Base-by-base conservation (phyloP, 2,329 filamentous ascomycete species). In the Monilinia vaccinii-corymbosi region DNA sequence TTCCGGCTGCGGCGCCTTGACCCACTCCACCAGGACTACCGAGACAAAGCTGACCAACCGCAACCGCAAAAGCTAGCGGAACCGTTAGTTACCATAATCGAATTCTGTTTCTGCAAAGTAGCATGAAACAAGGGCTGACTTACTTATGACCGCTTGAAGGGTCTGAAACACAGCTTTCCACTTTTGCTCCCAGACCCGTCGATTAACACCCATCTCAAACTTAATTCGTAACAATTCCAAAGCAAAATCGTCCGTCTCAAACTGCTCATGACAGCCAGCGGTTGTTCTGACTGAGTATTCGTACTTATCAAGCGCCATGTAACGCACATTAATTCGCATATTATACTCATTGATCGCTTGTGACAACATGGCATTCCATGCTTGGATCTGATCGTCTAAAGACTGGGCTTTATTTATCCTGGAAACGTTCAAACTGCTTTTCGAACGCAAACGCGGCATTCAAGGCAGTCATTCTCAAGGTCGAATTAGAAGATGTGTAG, bases 331-430 rank as follows among this genome's bases (percentile, higher is more conserved):
- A 7, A 53, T 32, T 16, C 50, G 36, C 50, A 53, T 53, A 13
- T 42, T 53, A 32, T 53, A 53, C 7, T 53, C 50, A 44, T 42
- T 53, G 25, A 53, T 53, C 2, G 50, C 50, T 53, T 53, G 50
- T 7, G 50, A 42, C 7, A 53, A 44, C 50, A 53, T 53, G 11
- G 28, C 11, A 25, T 53, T 53, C 50, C 50, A 53, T 42, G 50
- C 25, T 44, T 53, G 50, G 14, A 53, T 53, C 11, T 53, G 50
- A 44, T 1, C 21, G 18, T 53, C 38, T 38, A 53, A 44, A 23
- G 50, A 53, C 38, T 42, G 16, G 21, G 50, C 25, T 42, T 53
- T 53, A n/a, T 42, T 53, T 53, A n/a, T 53, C 50, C 38, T 44
- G 25, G 16, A 53, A 53, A 31, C 50, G 50, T 16, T 53, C 50